Conservation (phyloP, 768 basidiomycete genomes). For the Boletus pseudopeckii region DNA sequence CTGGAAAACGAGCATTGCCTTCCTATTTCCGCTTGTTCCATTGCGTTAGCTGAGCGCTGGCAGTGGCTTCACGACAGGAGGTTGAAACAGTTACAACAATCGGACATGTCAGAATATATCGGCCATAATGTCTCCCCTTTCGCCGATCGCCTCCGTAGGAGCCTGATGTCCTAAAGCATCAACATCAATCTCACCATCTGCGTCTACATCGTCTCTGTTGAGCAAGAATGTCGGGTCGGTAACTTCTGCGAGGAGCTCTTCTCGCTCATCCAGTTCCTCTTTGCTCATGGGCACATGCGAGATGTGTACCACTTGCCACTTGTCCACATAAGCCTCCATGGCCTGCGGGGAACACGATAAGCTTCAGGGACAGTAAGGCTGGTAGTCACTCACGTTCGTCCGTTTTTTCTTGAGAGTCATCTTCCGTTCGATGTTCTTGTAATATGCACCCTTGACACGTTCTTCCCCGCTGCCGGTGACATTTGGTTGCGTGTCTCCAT, state of each 20-base stretch:
- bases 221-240: slow-evolving; percentile 61
- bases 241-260: slow-evolving; percentile 75
- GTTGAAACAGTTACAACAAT: slow-evolving; percentile 1
- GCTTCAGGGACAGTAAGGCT: neutral
- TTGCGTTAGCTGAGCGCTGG: neutral
- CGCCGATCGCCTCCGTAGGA: slow-evolving; percentile 41
- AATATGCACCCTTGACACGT: slow-evolving; percentile 70
- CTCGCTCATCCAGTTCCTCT: slow-evolving; percentile 76
- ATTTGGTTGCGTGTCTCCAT: slow-evolving; percentile 41
- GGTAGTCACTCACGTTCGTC: slow-evolving; percentile 54
- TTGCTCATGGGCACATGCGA: slow-evolving; percentile 66
- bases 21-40: neutral
- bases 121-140: slow-evolving; percentile 34
- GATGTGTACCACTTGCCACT: slow-evolving; percentile 79
- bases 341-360: slow-evolving; percentile 36
- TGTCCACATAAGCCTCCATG: slow-evolving; percentile 71
- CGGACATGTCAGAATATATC: slow-evolving; percentile 30
- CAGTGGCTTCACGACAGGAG: neutral
- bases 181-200: slow-evolving; percentile 52
- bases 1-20: neutral
- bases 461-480: slow-evolving; percentile 37
- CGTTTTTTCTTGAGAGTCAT: slow-evolving; percentile 85
- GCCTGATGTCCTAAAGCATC: slow-evolving; percentile 64
- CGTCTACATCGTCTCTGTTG: slow-evolving; percentile 46
- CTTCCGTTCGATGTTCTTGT: slow-evolving; percentile 86